phyloP scores from a whole-genome alignment of 2,329 filamentous ascomycete species.

The Talaromyces sp. region DNA sequence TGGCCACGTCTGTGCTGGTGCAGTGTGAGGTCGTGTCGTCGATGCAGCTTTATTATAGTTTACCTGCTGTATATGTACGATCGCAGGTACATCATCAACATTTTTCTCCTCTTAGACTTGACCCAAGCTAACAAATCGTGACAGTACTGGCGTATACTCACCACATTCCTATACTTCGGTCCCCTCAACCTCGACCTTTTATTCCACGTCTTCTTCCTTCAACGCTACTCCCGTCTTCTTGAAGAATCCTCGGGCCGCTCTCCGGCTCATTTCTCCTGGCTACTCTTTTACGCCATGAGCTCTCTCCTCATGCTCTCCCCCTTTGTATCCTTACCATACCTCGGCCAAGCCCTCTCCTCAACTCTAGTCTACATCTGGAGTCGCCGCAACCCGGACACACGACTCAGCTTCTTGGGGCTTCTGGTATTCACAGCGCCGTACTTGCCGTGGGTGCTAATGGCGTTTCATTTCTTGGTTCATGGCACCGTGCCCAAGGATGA shows the following conservation, averaged over 20 bases:
- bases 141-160: slow-evolving; percentile 94
- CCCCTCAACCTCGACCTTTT: slow-evolving; percentile 89
- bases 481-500: slow-evolving; percentile 90
- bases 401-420: slow-evolving; percentile 82
- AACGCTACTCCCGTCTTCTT: slow-evolving; percentile 89
- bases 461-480: slow-evolving; percentile 87
- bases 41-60: slow-evolving; percentile 97
- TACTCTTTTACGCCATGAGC: slow-evolving; percentile 78
- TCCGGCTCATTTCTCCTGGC: slow-evolving; percentile 91
- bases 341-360: slow-evolving; percentile 88
- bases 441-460: slow-evolving; percentile 92
- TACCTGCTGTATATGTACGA: slow-evolving; percentile 84
- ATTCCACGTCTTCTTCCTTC: slow-evolving; percentile 97
- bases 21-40: slow-evolving; percentile 91
- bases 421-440: slow-evolving; percentile 92
- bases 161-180: slow-evolving; percentile 96
- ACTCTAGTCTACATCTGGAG: slow-evolving; percentile 98
- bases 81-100: slow-evolving; percentile 66
- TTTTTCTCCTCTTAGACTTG: neutral
- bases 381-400: slow-evolving; percentile 84
- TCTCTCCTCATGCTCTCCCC: slow-evolving; percentile 79
- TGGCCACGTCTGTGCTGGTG: slow-evolving; percentile 81
- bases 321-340: slow-evolving; percentile 84
- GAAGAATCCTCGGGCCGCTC: slow-evolving; percentile 92
- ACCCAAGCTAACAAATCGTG: neutral